phyloP scores from a whole-genome alignment of 2,329 filamentous ascomycete genomes.

The Aspergillus felis region DNA sequence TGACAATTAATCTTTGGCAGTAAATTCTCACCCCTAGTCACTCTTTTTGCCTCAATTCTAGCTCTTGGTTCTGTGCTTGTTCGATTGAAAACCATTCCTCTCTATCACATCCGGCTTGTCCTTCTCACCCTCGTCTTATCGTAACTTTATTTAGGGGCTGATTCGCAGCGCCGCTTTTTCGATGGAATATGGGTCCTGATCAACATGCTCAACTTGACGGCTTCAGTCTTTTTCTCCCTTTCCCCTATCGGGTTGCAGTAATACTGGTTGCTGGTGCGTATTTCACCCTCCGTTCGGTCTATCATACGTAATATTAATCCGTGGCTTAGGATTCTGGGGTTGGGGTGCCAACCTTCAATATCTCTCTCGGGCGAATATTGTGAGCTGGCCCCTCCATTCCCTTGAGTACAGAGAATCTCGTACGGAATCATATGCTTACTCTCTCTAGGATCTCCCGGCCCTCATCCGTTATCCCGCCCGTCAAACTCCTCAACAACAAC shows the following conservation, averaged over 20 bases:
- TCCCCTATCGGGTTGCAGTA: constrained; percentile 84
- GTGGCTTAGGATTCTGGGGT: constrained; percentile 74
- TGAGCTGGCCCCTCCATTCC: constrained; percentile 32
- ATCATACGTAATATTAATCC: constrained; percentile 5
- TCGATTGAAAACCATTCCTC: constrained; percentile 9
- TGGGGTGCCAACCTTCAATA: constrained; percentile 92
- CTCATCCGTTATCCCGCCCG: constrained; percentile 83
- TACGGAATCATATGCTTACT: not conserved
- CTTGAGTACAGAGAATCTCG: not conserved
- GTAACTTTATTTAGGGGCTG: constrained; percentile 13
- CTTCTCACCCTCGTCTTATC: constrained; percentile 2
- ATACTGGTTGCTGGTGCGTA: constrained; percentile 75
- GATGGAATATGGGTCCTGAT: constrained; percentile 42
- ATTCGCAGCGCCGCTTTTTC: constrained; percentile 17
- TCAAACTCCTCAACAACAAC: constrained; percentile 62
- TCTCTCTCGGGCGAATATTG: constrained; percentile 72
- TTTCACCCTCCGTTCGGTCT: not conserved
- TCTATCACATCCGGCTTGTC: constrained; percentile 4
- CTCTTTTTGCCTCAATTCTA: constrained; percentile 26
- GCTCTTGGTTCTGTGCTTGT: constrained; percentile 5
- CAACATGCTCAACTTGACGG: constrained; percentile 60
- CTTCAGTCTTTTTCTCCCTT: constrained; percentile 80
- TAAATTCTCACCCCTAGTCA: constrained; percentile 32
- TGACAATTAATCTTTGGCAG: constrained; percentile 4
- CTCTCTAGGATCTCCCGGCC: constrained; percentile 67